Base-by-base conservation (phyloP, 768 basidiomycete species). In the Kwoniella botswanensis region DNA sequence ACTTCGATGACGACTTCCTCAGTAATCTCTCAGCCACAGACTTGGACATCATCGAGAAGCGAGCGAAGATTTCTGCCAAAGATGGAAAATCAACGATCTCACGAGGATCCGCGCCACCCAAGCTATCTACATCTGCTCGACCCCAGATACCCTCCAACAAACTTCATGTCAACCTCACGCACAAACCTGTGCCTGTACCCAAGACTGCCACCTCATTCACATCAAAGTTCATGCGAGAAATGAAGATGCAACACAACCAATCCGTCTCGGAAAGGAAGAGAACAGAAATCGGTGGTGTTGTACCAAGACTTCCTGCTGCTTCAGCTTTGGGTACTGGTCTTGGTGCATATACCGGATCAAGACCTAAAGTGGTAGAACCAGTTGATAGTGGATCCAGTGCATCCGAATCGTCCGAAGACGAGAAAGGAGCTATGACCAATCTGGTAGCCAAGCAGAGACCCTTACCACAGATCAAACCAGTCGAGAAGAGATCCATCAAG, bases 371-470 rank as follows among this genome's bases (percentile, higher is more conserved):
- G 10, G 55, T 73, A n/a, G 56, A 64, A 41, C 63, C 70, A 11
- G 72, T 71, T 18, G 70, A 75, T 26, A 71, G 67, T 46, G 79
- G 74, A 21, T 81, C 80, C 3, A 79, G 78, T 55, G 80, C 76
- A 7, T 78, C 78, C 6, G 78, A 79, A 3, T 77, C 76, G 7
- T 78, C 79, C 13, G 75, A 76, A 50, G 81, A 80, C 9, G 82
- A 81, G 9, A 72, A 76, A 21, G 65, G 68, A 1, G 80, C 76
- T 70, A 77, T 93, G 71, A 87, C 86, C 1, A 85, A 86, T 12
- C 86, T 93, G 66, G 86, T 85, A 2, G 88, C 87, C 75, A 82
- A 90, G 67, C 90, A 90, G 67, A 88, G 88, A 70, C 87, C 88
- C 1, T 89, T 90, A 55, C 75, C 74, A n/a, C 69, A 67, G 24